Conservation (phyloP, 495 filamentous ascomycete genomes). For the Neurospora sp. region DNA sequence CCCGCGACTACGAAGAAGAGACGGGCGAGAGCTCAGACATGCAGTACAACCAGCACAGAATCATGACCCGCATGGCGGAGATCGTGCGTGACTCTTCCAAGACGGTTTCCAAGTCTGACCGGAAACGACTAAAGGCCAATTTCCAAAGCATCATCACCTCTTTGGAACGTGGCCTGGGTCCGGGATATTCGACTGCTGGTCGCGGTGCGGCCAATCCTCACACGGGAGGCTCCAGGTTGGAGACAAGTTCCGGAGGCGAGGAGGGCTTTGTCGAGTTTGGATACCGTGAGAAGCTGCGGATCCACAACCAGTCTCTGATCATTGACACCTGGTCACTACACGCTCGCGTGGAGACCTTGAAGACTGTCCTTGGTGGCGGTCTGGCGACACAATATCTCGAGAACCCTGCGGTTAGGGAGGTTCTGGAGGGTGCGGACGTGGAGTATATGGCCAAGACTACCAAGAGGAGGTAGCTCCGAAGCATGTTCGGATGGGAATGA, state of each 20-base stretch:
- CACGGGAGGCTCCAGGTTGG: slow-evolving; percentile 38
- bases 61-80: slow-evolving; percentile 44
- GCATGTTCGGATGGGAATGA: not conserved
- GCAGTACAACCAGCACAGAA: slow-evolving; percentile 42
- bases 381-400: slow-evolving; percentile 71
- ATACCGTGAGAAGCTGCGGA: slow-evolving; percentile 63
- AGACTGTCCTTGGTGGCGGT: slow-evolving; percentile 68
- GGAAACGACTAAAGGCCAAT: slow-evolving; percentile 63
- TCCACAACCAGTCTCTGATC: slow-evolving; percentile 61
- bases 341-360: slow-evolving; percentile 62
- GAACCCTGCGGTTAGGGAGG: slow-evolving; percentile 70
- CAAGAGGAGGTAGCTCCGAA: not conserved
- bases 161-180: slow-evolving; percentile 53
- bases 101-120: slow-evolving; percentile 66
- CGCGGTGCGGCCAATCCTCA: slow-evolving; percentile 29
- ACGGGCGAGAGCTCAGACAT: slow-evolving; percentile 38
- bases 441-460: slow-evolving; percentile 13
- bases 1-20: slow-evolving; percentile 54
- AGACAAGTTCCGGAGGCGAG: slow-evolving; percentile 43
- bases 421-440: slow-evolving; percentile 36
- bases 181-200: slow-evolving; percentile 35
- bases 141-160: slow-evolving; percentile 79
- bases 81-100: slow-evolving; percentile 53
- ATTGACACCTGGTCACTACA: slow-evolving; percentile 92
- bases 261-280: slow-evolving; percentile 68